phyloP scores from a whole-genome alignment of 192 early-diverging fungal species.

The Coemansia sp. region DNA sequence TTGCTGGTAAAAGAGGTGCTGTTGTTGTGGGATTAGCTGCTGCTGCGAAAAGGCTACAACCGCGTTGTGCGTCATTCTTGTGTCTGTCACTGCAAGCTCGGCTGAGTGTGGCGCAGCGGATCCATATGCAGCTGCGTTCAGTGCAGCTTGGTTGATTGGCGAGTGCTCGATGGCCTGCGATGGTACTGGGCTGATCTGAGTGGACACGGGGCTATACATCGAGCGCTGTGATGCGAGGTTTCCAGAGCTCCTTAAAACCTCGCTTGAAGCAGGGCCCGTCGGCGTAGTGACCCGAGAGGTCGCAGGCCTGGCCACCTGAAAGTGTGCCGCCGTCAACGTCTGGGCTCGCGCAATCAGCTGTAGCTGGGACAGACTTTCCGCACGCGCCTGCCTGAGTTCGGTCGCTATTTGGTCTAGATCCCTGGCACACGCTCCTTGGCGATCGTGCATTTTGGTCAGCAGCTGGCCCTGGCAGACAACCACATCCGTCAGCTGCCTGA shows the following conservation, averaged over 20 bases:
- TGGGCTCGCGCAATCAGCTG: conserved; percentile 1
- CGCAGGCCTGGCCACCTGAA: neutral
- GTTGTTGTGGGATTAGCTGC: conserved; percentile 14
- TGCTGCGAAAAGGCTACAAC: neutral
- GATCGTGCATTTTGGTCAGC: conserved; percentile 7
- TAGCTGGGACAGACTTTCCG: conserved; percentile 1
- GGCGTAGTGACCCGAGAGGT: neutral
- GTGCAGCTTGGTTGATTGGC: neutral
- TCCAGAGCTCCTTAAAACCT: neutral
- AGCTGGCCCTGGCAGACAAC: conserved; percentile 11
- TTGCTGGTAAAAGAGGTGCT: conserved; percentile 11
- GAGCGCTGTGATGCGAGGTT: neutral
- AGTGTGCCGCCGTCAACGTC: neutral
- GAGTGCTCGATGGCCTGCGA: neutral
- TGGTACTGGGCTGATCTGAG: neutral
- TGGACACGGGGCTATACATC: neutral
- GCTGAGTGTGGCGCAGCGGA: neutral
- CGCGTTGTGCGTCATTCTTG: neutral
- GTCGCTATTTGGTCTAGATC: neutral
- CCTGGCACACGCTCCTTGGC: neutral
- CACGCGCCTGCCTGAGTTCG: conserved; percentile 6
- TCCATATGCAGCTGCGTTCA: neutral
- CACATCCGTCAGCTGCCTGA: conserved; percentile 12
- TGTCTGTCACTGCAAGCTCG: neutral
- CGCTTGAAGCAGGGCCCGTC: neutral